A percentile compares a stretch with the other conserved stretches of the same genome.
These are phyloP conservation scores for Leccinum variicolor DNA, from an alignment of 768 basidiomycete genomes.

Conservation along the genomic window DNA sequence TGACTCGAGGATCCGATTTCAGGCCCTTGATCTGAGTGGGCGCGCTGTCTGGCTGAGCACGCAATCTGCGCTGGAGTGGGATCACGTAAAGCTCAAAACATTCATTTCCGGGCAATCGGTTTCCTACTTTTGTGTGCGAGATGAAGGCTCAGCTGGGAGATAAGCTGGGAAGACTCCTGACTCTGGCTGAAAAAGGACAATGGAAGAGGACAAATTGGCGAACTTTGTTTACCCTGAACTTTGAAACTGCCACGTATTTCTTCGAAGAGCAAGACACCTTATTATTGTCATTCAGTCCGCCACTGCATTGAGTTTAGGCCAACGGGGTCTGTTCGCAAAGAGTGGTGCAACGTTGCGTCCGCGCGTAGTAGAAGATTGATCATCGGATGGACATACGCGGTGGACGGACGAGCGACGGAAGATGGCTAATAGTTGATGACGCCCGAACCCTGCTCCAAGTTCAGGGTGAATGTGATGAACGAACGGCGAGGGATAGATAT, in stretches of 20 bases:
- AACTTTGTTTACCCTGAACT: conserved; percentile 13
- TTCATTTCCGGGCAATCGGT: conserved; percentile 14
- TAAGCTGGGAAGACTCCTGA: conserved; percentile 23
- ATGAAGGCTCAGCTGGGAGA: conserved; percentile 17
- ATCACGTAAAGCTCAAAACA: conserved; percentile 7
- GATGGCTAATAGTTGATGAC: conserved; percentile 5
- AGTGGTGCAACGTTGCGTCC: conserved; percentile 23
- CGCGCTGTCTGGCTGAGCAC: conserved; percentile 6
- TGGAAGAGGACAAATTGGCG: conserved; percentile 13
- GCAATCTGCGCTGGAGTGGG: conserved; percentile 2
- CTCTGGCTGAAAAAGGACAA: neutral
- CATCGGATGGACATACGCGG: conserved; percentile 16
- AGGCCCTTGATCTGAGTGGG: conserved; percentile 9
- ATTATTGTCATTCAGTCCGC: neutral
- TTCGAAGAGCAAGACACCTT: neutral
- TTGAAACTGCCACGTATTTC: conserved; percentile 4
- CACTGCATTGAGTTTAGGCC: conserved; percentile 1
- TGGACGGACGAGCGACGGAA: conserved; percentile 12
- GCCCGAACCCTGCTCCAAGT: conserved; percentile 4
- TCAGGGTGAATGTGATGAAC: conserved; percentile 16
- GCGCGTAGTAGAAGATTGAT: conserved; percentile 25
- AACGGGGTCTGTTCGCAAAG: conserved; percentile 11
- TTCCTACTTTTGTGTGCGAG: conserved; percentile 10
- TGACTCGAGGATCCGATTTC: conserved; percentile 10
- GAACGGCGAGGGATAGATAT: conserved; percentile 4